Evolutionary conservation across 208 protist species (phyloP).

Genomic region (Acanthamoeba healyi): DNA sequence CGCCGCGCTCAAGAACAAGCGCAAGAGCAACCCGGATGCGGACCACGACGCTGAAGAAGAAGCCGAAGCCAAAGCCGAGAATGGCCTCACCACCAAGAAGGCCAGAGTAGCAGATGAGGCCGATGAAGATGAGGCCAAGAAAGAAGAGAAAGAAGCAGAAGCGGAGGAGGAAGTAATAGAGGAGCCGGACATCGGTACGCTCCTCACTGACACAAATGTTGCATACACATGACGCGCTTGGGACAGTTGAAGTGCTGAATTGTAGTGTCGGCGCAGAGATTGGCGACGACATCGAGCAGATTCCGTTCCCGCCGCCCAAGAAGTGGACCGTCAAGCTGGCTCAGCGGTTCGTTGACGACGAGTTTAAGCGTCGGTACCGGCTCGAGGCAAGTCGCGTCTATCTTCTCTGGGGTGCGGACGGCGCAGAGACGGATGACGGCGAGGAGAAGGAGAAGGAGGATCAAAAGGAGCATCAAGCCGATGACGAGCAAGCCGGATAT

Average conservation of each 20-base stretch:
- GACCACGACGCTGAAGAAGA: neutral
- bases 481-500: neutral
- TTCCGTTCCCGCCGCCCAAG: slow-evolving; percentile 11
- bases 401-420: neutral
- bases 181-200: neutral
- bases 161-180: neutral
- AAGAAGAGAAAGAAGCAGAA: neutral
- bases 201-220: too few species aligned
- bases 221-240: too few species aligned
- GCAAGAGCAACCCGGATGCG: neutral
- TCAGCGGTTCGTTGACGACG: neutral
- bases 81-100: neutral
- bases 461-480: neutral
- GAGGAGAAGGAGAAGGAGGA: too few species aligned
- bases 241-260: too few species aligned
- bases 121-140: neutral
- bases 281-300: slow-evolving; percentile 7
- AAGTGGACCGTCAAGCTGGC: slow-evolving; percentile 6
- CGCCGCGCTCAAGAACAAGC: neutral
- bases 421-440: neutral
- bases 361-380: neutral
- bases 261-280: slow-evolving; percentile 1
- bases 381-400: neutral
- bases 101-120: neutral
- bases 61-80: neutral